phyloP scores from a whole-genome alignment of 176 grass and related monocot species.

The Phragmites australis region DNA sequence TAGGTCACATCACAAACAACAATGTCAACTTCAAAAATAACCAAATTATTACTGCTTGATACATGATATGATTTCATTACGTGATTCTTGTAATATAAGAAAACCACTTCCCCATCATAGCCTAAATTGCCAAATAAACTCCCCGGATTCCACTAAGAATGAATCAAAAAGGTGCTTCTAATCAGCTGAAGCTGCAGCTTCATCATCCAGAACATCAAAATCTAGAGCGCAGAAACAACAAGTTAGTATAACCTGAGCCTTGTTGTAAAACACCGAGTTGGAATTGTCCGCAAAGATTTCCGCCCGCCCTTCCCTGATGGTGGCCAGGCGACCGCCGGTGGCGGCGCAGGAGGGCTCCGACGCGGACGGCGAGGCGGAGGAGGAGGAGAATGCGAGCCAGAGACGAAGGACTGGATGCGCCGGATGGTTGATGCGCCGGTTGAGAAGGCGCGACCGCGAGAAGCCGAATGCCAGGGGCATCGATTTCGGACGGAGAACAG shows the following conservation, averaged over 20 bases:
- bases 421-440: not conserved
- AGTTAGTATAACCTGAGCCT: constrained; percentile 45
- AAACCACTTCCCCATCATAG: not conserved
- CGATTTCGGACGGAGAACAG: not conserved
- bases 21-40: not conserved
- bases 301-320: constrained; percentile 51
- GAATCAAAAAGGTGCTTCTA: no score
- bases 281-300: constrained; percentile 46
- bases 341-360: not conserved
- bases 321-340: not conserved
- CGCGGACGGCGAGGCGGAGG: not conserved
- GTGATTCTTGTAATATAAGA: not conserved
- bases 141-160: not conserved
- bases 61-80: no score
- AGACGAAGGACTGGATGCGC: constrained; percentile 1
- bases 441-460: constrained; percentile 23
- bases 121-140: not conserved
- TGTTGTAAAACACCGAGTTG: constrained; percentile 58
- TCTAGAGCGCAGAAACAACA: not conserved
- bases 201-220: no score
- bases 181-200: no score
- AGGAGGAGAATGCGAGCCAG: constrained; percentile 25
- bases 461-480: constrained; percentile 26
- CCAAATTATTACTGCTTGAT: no score
- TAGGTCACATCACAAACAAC: not conserved